Conservation (phyloP, 176 grass and related monocot genomes). For the Aechmea fasciata region DNA sequence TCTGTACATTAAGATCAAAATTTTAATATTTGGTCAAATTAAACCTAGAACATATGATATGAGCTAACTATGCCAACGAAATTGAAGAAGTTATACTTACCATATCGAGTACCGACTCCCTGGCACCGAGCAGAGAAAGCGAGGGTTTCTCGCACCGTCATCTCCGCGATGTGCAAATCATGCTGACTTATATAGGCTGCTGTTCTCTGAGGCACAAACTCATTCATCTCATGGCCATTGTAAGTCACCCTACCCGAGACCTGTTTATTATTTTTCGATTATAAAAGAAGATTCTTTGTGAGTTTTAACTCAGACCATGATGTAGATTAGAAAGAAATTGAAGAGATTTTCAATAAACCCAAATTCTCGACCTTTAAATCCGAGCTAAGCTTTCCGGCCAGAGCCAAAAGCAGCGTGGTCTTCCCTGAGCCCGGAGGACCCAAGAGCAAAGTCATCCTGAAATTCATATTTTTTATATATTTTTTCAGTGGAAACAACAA, state of each 20-base stretch:
- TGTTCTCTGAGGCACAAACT: constrained; percentile 59
- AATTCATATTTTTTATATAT: not conserved
- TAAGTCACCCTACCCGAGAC: constrained; percentile 51
- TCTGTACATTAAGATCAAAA: constrained; percentile 31
- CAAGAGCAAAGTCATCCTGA: constrained; percentile 56
- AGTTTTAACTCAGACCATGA: not conserved
- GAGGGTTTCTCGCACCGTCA: constrained; percentile 66
- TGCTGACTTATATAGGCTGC: constrained; percentile 69
- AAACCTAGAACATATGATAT: not conserved
- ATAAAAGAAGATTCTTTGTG: not conserved
- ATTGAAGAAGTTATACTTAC: constrained; percentile 12
- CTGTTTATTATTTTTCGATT: constrained; percentile 16
- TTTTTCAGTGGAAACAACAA: not conserved
- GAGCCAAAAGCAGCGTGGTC: constrained; percentile 45
- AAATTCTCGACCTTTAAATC: constrained; percentile 34
- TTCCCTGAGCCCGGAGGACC: constrained; percentile 54
- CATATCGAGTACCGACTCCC: constrained; percentile 68
- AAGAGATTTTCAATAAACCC: not conserved
- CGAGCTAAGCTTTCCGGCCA: constrained; percentile 47
- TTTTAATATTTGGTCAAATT: constrained; percentile 5
- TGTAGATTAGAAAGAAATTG: not conserved
- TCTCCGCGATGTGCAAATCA: constrained; percentile 69
- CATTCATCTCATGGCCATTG: constrained; percentile 63
- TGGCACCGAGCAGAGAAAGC: constrained; percentile 64
- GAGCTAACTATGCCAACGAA: not conserved